These are phyloP conservation scores for Funneliformis geosporum DNA, from an alignment of 192 early-diverging fungal genomes.

Conservation along the genomic window DNA sequence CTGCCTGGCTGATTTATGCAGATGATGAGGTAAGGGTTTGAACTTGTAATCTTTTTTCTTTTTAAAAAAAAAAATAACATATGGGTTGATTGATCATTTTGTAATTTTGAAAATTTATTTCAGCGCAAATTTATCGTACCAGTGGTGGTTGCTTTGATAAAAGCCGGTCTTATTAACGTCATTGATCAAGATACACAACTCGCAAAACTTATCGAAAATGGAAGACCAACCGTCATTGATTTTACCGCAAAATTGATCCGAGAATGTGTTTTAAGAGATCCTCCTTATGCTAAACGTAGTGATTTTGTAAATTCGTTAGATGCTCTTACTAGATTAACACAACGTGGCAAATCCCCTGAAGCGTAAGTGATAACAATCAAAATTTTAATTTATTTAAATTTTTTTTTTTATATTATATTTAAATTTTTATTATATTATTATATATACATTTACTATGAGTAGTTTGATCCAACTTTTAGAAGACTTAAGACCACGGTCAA, in stretches of 20 bases:
- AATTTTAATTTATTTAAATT: constrained; percentile 28
- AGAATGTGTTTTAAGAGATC: constrained; percentile 63
- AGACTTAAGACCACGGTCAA: constrained; percentile 51
- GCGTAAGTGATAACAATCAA: not conserved
- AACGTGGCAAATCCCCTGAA: constrained; percentile 63
- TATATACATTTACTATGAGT: constrained; percentile 19
- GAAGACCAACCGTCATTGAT: constrained; percentile 67
- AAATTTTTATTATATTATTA: not conserved
- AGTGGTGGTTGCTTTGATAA: constrained; percentile 79
- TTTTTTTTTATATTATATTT: not conserved
- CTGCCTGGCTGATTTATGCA: constrained; percentile 88
- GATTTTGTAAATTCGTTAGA: constrained; percentile 76
- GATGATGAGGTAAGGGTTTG: constrained; percentile 70
- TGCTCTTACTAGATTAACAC: constrained; percentile 64
- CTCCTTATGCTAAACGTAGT: constrained; percentile 50
- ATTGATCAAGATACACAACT: constrained; percentile 89
- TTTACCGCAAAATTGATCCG: constrained; percentile 79
- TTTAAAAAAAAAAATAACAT: not conserved
- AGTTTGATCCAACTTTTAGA: constrained; percentile 56
- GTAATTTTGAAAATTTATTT: not conserved
- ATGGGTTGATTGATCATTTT: too few relatives aligned
- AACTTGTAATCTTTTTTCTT: not conserved
- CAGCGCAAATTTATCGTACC: constrained; percentile 85
- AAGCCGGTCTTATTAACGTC: constrained; percentile 72
- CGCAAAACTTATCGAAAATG: constrained; percentile 80